phyloP scores from a whole-genome alignment of 345 rosid species.

The Sisymbrium irio region DNA sequence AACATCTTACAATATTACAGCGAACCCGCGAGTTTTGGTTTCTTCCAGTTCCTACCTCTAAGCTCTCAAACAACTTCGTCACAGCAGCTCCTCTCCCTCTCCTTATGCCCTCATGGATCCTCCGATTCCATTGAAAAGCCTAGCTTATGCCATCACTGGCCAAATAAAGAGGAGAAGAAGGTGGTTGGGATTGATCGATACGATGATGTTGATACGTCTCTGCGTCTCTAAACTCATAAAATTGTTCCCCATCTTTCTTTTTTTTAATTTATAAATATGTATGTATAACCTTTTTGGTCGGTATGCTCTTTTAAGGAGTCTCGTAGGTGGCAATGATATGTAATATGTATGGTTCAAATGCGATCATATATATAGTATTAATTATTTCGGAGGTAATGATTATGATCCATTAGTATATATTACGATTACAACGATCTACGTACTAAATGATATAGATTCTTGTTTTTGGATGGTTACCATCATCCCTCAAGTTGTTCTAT shows the following conservation, averaged over 20 bases:
- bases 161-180: constrained; percentile 31
- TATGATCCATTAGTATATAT: background rate
- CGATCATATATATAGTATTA: constrained; percentile 25
- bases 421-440: background rate
- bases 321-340: constrained; percentile 26
- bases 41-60: constrained; percentile 48
- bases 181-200: constrained; percentile 34
- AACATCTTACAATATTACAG: constrained; percentile 26
- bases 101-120: constrained; percentile 11
- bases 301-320: constrained; percentile 17
- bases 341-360: constrained; percentile 27
- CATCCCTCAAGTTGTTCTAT: background rate
- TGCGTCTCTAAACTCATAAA: constrained; percentile 48
- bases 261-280: constrained; percentile 14
- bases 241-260: background rate
- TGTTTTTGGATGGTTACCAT: background rate
- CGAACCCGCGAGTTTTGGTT: constrained; percentile 40
- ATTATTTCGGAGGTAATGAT: constrained; percentile 1
- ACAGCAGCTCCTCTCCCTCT: constrained; percentile 36
- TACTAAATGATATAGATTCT: background rate
- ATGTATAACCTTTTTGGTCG: constrained; percentile 24
- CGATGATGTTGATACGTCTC: constrained; percentile 68
- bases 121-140: constrained; percentile 29
- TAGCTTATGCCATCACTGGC: constrained; percentile 34
- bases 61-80: constrained; percentile 28